Evolutionary conservation across 2,329 filamentous ascomycete species (phyloP).

Genomic region (Thielaviopsis musarum): DNA sequence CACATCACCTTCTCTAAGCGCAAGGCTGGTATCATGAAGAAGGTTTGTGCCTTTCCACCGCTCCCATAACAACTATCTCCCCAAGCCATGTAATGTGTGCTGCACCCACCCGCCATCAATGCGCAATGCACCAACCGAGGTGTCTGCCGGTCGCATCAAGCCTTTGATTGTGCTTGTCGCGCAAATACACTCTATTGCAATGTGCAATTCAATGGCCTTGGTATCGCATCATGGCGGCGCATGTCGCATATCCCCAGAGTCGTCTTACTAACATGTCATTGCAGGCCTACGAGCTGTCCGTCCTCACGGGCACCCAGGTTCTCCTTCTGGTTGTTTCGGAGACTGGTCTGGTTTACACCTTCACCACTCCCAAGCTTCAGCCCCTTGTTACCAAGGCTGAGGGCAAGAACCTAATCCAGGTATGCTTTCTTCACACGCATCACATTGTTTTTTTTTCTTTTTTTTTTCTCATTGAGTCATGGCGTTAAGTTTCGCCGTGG

Average conservation of each 20-base stretch:
- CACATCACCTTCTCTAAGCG: constrained; percentile 99
- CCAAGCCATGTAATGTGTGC: neutral
- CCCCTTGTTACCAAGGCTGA: constrained; percentile 95
- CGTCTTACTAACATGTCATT: constrained; percentile 6
- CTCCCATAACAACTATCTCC: too few relatives aligned
- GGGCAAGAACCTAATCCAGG: constrained; percentile 98
- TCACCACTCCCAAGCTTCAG: constrained; percentile 95
- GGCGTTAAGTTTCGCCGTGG: too few relatives aligned
- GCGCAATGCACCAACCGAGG: too few relatives aligned
- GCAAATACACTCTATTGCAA: too few relatives aligned
- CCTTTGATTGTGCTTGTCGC: too few relatives aligned
- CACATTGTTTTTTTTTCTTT: too few relatives aligned
- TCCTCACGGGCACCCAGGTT: constrained; percentile 94
- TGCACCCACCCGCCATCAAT: neutral
- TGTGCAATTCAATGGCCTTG: too few relatives aligned
- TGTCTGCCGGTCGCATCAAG: too few relatives aligned
- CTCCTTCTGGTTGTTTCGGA: constrained; percentile 91
- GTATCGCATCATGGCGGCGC: too few relatives aligned
- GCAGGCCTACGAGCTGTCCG: constrained; percentile 91
- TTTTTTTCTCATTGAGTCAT: too few relatives aligned
- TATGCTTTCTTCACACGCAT: constrained; percentile 27
- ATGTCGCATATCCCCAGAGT: too few relatives aligned
- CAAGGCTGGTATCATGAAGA: constrained; percentile 99
- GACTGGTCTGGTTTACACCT: constrained; percentile 93
- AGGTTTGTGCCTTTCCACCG: constrained; percentile 44